These are phyloP conservation scores for Citrus medica DNA, from an alignment of 345 rosid species.

Conservation along the genomic window DNA sequence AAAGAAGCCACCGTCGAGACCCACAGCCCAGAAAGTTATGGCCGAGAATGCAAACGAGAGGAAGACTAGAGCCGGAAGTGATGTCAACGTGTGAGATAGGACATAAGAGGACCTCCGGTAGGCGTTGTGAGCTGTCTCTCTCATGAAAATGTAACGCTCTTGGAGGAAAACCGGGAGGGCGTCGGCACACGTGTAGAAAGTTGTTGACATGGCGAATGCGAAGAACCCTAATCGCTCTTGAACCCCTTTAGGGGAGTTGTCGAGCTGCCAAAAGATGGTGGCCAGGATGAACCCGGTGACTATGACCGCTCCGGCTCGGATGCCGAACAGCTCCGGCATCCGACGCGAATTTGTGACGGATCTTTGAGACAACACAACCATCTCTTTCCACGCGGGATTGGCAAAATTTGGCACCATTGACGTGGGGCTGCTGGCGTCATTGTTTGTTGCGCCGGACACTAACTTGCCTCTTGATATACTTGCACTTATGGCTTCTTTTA, in stretches of 20 bases:
- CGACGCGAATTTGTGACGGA: slow-evolving; percentile 62
- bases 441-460: slow-evolving; percentile 56
- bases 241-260: slow-evolving; percentile 80
- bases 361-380: slow-evolving; percentile 63
- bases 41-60: slow-evolving; percentile 67
- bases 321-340: slow-evolving; percentile 79
- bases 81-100: slow-evolving; percentile 60
- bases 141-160: slow-evolving; percentile 94
- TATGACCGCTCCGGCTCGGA: slow-evolving; percentile 68
- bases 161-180: slow-evolving; percentile 93
- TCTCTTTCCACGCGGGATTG: slow-evolving; percentile 81
- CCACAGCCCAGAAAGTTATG: slow-evolving; percentile 84
- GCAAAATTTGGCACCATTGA: slow-evolving; percentile 81
- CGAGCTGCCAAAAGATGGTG: slow-evolving; percentile 85
- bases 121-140: slow-evolving; percentile 90
- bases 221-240: slow-evolving; percentile 87
- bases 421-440: slow-evolving; percentile 19
- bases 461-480: slow-evolving; percentile 87
- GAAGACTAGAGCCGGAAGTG: slow-evolving; percentile 56
- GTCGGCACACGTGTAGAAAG: slow-evolving; percentile 94
- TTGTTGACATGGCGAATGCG: slow-evolving; percentile 98
- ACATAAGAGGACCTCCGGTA: slow-evolving; percentile 91
- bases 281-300: slow-evolving; percentile 92
- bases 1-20: slow-evolving; percentile 77
- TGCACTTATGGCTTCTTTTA: slow-evolving; percentile 90